A percentile compares a stretch with the other conserved stretches of the same genome.
Conservation (phyloP, 371 early-diverging fungal genomes). For the Furculomyces boomerangus region DNA sequence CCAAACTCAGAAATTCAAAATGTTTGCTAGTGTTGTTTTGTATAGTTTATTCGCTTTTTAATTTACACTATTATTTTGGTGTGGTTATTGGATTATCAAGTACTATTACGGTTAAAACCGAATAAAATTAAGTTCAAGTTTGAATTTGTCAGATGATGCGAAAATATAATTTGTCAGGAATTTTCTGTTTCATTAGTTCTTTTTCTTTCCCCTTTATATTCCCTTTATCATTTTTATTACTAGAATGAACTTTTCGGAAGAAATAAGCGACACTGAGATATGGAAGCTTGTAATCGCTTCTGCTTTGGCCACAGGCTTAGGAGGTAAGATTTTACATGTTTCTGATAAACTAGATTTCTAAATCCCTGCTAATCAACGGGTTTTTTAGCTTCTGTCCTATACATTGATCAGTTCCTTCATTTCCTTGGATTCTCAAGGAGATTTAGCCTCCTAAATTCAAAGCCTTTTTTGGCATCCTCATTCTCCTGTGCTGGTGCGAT, state of each 20-base stretch:
- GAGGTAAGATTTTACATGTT: background rate
- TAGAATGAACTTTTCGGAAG: background rate
- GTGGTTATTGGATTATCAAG: background rate
- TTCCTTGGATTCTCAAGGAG: background rate
- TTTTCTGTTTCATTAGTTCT: background rate
- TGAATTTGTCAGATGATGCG: background rate
- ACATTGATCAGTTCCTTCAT: constrained; percentile 1
- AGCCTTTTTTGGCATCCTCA: background rate
- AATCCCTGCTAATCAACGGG: background rate
- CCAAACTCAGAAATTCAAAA: background rate
- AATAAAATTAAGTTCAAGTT: background rate
- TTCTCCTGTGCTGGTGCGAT: background rate
- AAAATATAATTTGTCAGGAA: background rate
- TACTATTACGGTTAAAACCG: background rate
- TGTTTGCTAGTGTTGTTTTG: too few relatives aligned
- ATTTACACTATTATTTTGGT: background rate
- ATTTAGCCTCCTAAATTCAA: constrained; percentile 3
- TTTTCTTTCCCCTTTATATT: background rate
- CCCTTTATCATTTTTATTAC: background rate
- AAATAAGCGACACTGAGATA: background rate
- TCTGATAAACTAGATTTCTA: background rate
- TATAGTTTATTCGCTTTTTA: background rate
- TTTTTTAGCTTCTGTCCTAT: constrained; percentile 1
- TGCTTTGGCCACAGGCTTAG: background rate
- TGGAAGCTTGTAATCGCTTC: background rate